phyloP scores from a whole-genome alignment of 1,139 yeast genomes.

The Zygosaccharomyces sapae region DNA sequence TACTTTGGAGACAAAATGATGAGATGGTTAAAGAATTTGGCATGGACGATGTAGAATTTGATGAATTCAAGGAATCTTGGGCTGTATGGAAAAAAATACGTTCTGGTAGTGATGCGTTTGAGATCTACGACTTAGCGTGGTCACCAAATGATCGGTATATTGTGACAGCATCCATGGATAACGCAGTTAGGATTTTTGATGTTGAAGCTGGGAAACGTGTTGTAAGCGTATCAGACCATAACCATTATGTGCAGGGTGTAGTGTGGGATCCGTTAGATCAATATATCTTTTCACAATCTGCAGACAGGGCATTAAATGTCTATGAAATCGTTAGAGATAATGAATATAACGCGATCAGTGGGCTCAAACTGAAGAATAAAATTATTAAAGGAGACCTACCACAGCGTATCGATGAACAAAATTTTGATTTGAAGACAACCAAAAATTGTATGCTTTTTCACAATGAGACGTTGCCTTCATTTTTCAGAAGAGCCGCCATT shows the following conservation, averaged over 20 bases:
- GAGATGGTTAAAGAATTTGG: conserved; percentile 45
- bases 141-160: conserved; percentile 73
- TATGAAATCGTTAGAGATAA: conserved; percentile 39
- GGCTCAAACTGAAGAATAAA: conserved; percentile 28
- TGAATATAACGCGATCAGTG: conserved; percentile 11
- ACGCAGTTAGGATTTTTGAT: conserved; percentile 65
- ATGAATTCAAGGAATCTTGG: conserved; percentile 73
- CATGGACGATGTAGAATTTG: conserved; percentile 31
- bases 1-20: conserved; percentile 69
- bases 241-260: conserved; percentile 92
- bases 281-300: conserved; percentile 79
- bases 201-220: conserved; percentile 56
- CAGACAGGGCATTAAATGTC: conserved; percentile 76
- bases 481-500: conserved; percentile 77
- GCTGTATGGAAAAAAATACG: conserved; percentile 31
- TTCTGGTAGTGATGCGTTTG: conserved; percentile 41
- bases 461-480: conserved; percentile 82
- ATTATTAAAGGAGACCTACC: conserved; percentile 33
- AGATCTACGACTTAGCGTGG: conserved; percentile 89
- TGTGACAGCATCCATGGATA: conserved; percentile 91
- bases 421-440: conserved; percentile 23
- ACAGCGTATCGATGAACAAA: conserved; percentile 19
- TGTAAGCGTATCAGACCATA: conserved; percentile 64
- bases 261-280: conserved; percentile 87
- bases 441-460: conserved; percentile 55